Percentiles rank a stretch among this genome's conserved stretches.
These are phyloP conservation scores for Hypoxylon intermedium DNA, from an alignment of 495 filamentous ascomycete genomes.

Conservation along the genomic window DNA sequence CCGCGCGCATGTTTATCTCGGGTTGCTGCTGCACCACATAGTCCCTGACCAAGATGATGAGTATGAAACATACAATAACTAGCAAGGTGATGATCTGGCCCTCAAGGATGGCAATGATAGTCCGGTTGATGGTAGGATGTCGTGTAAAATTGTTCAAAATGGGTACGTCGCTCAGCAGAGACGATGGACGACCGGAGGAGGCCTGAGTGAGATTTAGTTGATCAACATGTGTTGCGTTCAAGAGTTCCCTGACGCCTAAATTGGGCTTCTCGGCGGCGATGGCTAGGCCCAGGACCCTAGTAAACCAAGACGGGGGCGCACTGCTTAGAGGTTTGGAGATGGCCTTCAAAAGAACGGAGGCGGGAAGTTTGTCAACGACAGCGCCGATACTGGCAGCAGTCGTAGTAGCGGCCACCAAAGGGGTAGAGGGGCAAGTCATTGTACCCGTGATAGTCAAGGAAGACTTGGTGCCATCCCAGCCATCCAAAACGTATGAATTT, in stretches of 20 bases:
- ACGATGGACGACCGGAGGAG: constrained; percentile 36
- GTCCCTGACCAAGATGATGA: constrained; percentile 94
- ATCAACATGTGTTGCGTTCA: constrained; percentile 29
- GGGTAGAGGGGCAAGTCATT: constrained; percentile 53
- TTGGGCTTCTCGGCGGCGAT: constrained; percentile 18
- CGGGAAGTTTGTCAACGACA: constrained; percentile 40
- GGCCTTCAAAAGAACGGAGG: constrained; percentile 41
- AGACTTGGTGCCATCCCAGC: constrained; percentile 22
- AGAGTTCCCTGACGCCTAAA: constrained; percentile 9
- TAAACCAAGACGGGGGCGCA: constrained; percentile 40
- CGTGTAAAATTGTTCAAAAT: constrained; percentile 77
- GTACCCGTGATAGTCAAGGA: constrained; percentile 34
- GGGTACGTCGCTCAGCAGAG: constrained; percentile 73
- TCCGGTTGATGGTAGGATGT: constrained; percentile 74
- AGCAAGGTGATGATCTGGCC: constrained; percentile 91
- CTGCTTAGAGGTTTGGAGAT: constrained; percentile 41
- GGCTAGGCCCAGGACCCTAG: constrained; percentile 26
- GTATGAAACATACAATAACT: constrained; percentile 89
- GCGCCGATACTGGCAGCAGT: constrained; percentile 43
- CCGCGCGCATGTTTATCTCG: constrained; percentile 68
- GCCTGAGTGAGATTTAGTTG: constrained; percentile 19
- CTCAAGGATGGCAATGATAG: constrained; percentile 84
- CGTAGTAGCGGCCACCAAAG: constrained; percentile 50
- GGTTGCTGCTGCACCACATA: constrained; percentile 99
- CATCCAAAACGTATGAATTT: constrained; percentile 16